phyloP scores from a whole-genome alignment of 2,329 filamentous ascomycete genomes.

The Stemphylium beticola region DNA sequence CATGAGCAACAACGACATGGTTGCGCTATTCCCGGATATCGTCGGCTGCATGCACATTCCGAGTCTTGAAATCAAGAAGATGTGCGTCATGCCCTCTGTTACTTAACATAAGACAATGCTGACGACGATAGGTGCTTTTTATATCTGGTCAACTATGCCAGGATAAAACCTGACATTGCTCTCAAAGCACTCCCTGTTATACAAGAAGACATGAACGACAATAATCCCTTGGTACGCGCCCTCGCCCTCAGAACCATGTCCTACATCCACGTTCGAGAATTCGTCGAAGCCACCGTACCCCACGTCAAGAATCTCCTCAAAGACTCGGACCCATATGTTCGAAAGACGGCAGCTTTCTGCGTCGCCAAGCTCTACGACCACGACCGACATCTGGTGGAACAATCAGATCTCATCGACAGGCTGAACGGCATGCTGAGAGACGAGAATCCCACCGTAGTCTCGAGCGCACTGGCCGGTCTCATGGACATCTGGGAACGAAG shows the following conservation, averaged over 20 bases:
- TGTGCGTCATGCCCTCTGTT: constrained; percentile 63
- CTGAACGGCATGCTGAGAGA: constrained; percentile 90
- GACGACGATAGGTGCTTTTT: constrained; percentile 81
- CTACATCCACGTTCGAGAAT: constrained; percentile 95
- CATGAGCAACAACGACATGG: constrained; percentile 99
- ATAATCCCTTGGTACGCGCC: constrained; percentile 89
- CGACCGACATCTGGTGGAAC: constrained; percentile 86
- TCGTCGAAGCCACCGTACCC: constrained; percentile 86
- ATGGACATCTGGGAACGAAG: constrained; percentile 99
- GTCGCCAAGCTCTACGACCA: constrained; percentile 99
- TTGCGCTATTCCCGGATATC: constrained; percentile 93
- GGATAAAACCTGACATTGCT: constrained; percentile 91
- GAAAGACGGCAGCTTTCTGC: constrained; percentile 94
- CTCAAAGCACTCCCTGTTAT: constrained; percentile 90
- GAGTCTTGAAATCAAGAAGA: constrained; percentile 98
- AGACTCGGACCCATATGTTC: constrained; percentile 92
- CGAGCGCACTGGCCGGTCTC: constrained; percentile 85
- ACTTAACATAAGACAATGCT: constrained; percentile 26
- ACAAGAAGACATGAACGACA: constrained; percentile 90
- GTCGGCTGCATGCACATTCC: constrained; percentile 94
- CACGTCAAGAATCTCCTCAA: constrained; percentile 82
- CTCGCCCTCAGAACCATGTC: constrained; percentile 94
- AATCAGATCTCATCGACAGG: constrained; percentile 87
- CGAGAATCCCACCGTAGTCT: constrained; percentile 96
- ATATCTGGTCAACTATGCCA: constrained; percentile 95